These are phyloP conservation scores for Neofusicoccum umdonicola DNA, from an alignment of 2,329 filamentous ascomycete genomes.

Conservation along the genomic window DNA sequence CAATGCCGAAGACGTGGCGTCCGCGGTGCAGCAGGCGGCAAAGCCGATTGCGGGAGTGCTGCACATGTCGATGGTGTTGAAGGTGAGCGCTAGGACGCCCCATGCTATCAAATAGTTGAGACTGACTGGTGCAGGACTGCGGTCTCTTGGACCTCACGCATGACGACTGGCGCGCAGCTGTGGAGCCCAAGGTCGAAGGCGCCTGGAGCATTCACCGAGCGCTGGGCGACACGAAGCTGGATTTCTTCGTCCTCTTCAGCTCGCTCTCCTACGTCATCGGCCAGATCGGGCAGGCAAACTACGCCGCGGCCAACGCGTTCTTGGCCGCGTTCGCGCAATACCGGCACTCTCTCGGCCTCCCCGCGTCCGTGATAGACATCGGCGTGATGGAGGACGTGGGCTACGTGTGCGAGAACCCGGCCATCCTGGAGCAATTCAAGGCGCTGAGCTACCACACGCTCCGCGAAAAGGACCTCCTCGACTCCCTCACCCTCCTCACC, in stretches of 20 bases:
- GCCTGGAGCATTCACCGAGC: conserved; percentile 28
- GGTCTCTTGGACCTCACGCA: conserved; percentile 15
- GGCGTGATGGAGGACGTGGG: conserved; percentile 49
- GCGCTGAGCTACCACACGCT: not conserved
- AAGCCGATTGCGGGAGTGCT: conserved; percentile 19
- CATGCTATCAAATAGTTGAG: not conserved
- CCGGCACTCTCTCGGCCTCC: conserved; percentile 22
- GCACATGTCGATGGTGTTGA: conserved; percentile 20
- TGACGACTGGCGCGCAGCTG: conserved; percentile 17
- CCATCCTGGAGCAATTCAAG: conserved; percentile 8
- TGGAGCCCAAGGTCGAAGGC: conserved; percentile 23
- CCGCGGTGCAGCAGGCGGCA: not conserved
- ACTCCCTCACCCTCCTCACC: not conserved
- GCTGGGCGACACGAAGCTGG: conserved; percentile 11
- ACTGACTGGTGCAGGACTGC: conserved; percentile 1
- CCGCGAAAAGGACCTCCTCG: conserved; percentile 10
- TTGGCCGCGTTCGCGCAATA: conserved; percentile 27
- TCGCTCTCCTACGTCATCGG: conserved; percentile 27
- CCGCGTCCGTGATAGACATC: conserved; percentile 52
- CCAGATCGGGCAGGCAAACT: conserved; percentile 44
- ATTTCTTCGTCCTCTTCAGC: conserved; percentile 33
- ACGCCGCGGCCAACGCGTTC: conserved; percentile 44
- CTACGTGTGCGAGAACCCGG: conserved; percentile 26
- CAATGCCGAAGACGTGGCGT: not conserved
- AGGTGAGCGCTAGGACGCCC: not conserved